Conservation (phyloP, 2,329 filamentous ascomycete species). For the Aspergillus unguis region DNA sequence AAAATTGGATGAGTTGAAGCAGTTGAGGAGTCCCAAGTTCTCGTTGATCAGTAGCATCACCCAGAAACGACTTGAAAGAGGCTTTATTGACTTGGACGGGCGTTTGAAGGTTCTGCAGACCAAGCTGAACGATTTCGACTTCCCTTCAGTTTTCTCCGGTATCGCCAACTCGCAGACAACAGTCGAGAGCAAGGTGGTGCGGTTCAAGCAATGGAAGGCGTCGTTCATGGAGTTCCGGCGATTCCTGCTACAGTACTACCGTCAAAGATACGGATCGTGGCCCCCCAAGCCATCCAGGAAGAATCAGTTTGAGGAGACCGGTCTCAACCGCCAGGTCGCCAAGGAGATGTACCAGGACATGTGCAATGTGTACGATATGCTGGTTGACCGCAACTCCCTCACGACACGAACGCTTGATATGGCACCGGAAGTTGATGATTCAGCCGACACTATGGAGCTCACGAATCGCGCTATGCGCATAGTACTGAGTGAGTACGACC, state of each 20-base stretch:
- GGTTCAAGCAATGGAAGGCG: slow-evolving; percentile 79
- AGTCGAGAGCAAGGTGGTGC: slow-evolving; percentile 70
- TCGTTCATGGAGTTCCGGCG: slow-evolving; percentile 72
- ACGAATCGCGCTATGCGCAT: slow-evolving; percentile 69
- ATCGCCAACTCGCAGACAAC: slow-evolving; percentile 79
- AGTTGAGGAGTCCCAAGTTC: slow-evolving; percentile 67
- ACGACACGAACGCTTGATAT: slow-evolving; percentile 77
- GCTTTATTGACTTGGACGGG: slow-evolving; percentile 73
- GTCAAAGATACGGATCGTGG: slow-evolving; percentile 69
- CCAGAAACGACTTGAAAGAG: slow-evolving; percentile 74
- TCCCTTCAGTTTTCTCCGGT: slow-evolving; percentile 83
- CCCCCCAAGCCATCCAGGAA: slow-evolving; percentile 93
- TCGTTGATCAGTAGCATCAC: slow-evolving; percentile 67
- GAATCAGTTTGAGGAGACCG: slow-evolving; percentile 80
- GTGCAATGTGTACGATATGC: slow-evolving; percentile 78
- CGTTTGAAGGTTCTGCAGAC: slow-evolving; percentile 67
- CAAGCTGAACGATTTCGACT: slow-evolving; percentile 84
- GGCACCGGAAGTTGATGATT: slow-evolving; percentile 51
- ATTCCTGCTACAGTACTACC: slow-evolving; percentile 69
- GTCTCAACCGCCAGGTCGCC: slow-evolving; percentile 79
- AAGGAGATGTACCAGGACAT: slow-evolving; percentile 82
- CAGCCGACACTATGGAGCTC: slow-evolving; percentile 53
- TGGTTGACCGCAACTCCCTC: slow-evolving; percentile 74
- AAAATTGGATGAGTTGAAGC: slow-evolving; percentile 71
- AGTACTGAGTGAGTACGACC: slow-evolving; percentile 83